These are phyloP conservation scores for Tricladium varicosporioides DNA, from an alignment of 2,329 filamentous ascomycete genomes.

Conservation along the genomic window DNA sequence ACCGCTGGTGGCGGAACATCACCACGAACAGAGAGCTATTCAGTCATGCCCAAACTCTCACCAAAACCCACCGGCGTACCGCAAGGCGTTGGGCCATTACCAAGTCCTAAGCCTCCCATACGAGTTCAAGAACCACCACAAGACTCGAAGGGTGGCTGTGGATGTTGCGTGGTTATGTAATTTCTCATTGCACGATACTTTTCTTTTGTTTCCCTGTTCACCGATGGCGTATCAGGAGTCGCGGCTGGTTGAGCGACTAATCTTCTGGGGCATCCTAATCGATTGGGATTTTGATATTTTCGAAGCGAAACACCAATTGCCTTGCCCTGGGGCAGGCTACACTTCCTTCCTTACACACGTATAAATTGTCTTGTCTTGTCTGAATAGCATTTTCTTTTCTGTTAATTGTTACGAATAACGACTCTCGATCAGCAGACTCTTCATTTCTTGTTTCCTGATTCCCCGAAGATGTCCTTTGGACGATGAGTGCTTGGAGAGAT, in stretches of 20 bases:
- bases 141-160: slow-evolving; percentile 46
- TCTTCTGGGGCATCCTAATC: neutral
- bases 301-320: neutral
- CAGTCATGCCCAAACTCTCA: slow-evolving; percentile 38
- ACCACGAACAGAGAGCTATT: slow-evolving; percentile 42
- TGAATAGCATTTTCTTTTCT: neutral
- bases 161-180: slow-evolving; percentile 53
- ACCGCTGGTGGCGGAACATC: slow-evolving; percentile 33
- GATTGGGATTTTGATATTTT: neutral
- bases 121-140: slow-evolving; percentile 54
- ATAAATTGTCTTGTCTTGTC: slow-evolving; percentile 1
- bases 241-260: slow-evolving; percentile 3
- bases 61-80: slow-evolving; percentile 38
- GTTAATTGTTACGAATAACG: neutral
- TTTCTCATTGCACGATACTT: slow-evolving; percentile 8
- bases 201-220: neutral
- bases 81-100: slow-evolving; percentile 24
- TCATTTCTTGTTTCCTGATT: neutral
- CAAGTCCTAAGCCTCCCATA: slow-evolving; percentile 41
- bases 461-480: neutral
- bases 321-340: neutral
- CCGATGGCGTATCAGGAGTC: slow-evolving; percentile 1
- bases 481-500: too few relatives aligned
- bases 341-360: slow-evolving; percentile 1
- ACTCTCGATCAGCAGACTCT: neutral